Base-by-base conservation (phyloP, 164 flowering plant species). In the Aristolochia californica region DNA sequence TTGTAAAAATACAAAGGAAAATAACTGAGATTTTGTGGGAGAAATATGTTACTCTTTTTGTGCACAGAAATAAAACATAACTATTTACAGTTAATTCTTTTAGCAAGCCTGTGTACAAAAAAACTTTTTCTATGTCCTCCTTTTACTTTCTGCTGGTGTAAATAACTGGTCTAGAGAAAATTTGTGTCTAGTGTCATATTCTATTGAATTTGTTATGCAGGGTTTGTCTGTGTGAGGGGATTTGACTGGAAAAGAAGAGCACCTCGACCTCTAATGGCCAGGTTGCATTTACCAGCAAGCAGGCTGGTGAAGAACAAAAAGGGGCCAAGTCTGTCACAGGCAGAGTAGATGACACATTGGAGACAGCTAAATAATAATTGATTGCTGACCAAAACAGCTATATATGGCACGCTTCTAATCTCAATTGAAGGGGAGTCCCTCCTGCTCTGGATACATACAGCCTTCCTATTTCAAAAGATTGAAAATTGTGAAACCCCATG, bases 151-250 rank as follows among this genome's bases (percentile, higher is more conserved):
- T 1, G 10, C 40, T 2, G 40, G 11, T 34, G 10, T 20, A 26
- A 20, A 7, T 5, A 20, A 54, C n/a, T 2, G 15, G 56, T 15
- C 8, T 54, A 14, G 20, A 43, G 0, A 1, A 22, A 15, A 43
- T 10, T 28, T n/a, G 2, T 16, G 22, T 16, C 21, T 45, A 20
- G 3, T 30, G 14, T 2, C 5, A 4, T 20, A 17, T 9, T 15
- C n/a, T 18, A 24, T 55, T 4, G 14, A 55, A 17, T 26, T 34
- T 40, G 13, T 18, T 40, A 30, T 34, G 74, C 84, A 86, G 94
- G 94, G 17, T 80, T 58, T 68, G 86, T 86, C 22, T 86, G 94
- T 47, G 88, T 86, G 64, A 76, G 94, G 57, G 94, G 90, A 61
- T 83, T 86, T 43, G 90, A 86, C 70, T 78, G 65, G 53, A 79